Evolutionary conservation across 2,329 filamentous ascomycete genomes (phyloP), one percentile per base, ranked within the genome.

Genomic region (Colletotrichum lindemuthianum): DNA sequence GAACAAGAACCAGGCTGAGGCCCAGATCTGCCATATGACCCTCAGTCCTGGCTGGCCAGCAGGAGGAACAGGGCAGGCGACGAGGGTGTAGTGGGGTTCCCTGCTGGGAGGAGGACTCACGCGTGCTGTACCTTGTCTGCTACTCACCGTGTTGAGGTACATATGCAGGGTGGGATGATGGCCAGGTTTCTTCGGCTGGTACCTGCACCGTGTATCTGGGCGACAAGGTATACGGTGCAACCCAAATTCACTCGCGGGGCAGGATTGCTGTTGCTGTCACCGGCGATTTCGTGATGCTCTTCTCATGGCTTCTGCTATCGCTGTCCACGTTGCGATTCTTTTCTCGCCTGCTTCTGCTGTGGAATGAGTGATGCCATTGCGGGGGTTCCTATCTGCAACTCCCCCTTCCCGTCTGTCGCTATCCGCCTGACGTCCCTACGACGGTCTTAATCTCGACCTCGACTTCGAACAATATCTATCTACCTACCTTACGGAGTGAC

Each of bases 51-150:
- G 9, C 37, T 40, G 9, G 37, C 37, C 51, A 56, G 12, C 34
- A 40, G 15, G 11, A 56, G 33, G 13, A 33, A n/a, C 41, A 44
- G 41, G n/a, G 24, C 33, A 10, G 15, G 15, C 45, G 60, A 52
- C 58, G 61, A 65, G 59, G 52, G 63, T 65, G 63, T 65, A 49
- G 63, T 65, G 63, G 63, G 63, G 63, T 65, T 57, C 40, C 44
- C 24, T 45, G 45, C 54, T 36, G 33, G 54, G 24, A 24, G 24
- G 24, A 24, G 24, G 24, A 24, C 24, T 24, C 24, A 24, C 24
- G 24, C 24, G 24, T 24, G 24, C 24, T 24, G 24, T 24, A 24
- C 24, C 24, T 24, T 3, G 24, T 24, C 24, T 24, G 24, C 24
- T 24, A 24, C 24, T 24, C 24, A 24, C 24, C 24, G 24, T 24